Base-by-base conservation (phyloP, 1,139 yeast genomes). In the Lodderomyces pseudojiufengensis region DNA sequence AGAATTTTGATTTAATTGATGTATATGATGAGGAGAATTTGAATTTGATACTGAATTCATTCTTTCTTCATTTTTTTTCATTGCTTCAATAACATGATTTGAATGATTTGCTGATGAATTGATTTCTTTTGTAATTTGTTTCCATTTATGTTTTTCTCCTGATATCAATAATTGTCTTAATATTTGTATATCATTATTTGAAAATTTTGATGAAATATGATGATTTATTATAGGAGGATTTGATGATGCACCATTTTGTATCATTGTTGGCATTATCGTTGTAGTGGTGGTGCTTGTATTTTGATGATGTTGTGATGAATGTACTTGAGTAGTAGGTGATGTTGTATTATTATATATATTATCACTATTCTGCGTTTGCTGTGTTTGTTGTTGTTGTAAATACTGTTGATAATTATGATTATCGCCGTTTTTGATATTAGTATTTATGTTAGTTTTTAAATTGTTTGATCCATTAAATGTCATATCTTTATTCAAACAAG, bases 91-190 rank as follows among this genome's bases (percentile, higher is more conserved):
- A 5, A 41, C 43, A 29, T 41, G 46, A 13, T 44, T 39, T 12
- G 40, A 42, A 28, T 46, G 44, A 29, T 42, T 39, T 8, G 42
- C 33, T 8, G 43, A 38, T 35, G 43, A 43, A 45, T 68, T 68
- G 36, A 68, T 65, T 39, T 66, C 72, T 46, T 63, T 66, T 31
- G 74, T 68, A 43, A 68, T 64, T 46, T 65, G 71, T 46, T 68
- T 68, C 74, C 74, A 68, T 46, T 68, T 68, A 49, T 64, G 62
- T 42, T 68, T 68, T 40, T 68, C 74, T 5, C 73, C 73, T 1
- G 68, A 59, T 16, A 56, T 54, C 35, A 68, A 52, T 30, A 68
- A 53, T 44, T 65, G 73, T 39, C 59, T 59, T 40, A 68, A 55
- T 24, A 66, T 57, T 41, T 59, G 68, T 27, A 66, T 54, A 40